Evolutionary conservation across 2,329 filamentous ascomycete species (phyloP), one percentile per base, ranked within the genome.

Genomic region (Helminthosporium solani): DNA sequence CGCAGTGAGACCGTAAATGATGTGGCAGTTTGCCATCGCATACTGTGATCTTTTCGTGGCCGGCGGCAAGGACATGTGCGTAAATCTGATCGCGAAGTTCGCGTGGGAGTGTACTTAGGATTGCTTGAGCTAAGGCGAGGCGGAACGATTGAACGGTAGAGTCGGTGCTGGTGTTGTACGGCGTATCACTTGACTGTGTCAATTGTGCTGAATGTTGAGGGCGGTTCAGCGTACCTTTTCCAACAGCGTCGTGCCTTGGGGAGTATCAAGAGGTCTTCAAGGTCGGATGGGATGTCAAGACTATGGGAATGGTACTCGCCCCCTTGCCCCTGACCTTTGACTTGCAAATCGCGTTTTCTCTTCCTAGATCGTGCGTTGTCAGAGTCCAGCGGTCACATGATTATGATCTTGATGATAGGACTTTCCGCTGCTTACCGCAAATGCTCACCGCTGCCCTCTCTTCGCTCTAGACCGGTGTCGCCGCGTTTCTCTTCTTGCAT

Each of bases 81-180:
- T 45, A 45, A 33, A 45, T 36, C 18, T 33, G 42, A 19, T 39
- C 35, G 19, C 42, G 42, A 21, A 45, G 37, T 14, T 40, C 14
- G 25, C 35, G 42, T 4, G 42, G 42, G 7, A 45, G 33, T 9
- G 15, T 16, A n/a, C 8, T 20, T 1, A 39, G 15, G 8, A 45
- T 23, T 3, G 27, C 14, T 18, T 39, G n/a, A 16, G 42, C 25
- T 11, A 45, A 25, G 14, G 16, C 30, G 3, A 44, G 28, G 15
- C 6, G 3, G n/a, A 27, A 11, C 3, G 36, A 36, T 23, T 35
- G 27, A 12, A 19, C 28, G 25, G 7, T 3, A 23, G 33, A 23
- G 27, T 31, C 16, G 33, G 15, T 14, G n/a, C 36, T 30, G 11
- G 25, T 31, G 25, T 38, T 33, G 15, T 31, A 18, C 28, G 9